phyloP scores from a whole-genome alignment of 1,139 yeast species.

The Lodderomyces margitis region DNA sequence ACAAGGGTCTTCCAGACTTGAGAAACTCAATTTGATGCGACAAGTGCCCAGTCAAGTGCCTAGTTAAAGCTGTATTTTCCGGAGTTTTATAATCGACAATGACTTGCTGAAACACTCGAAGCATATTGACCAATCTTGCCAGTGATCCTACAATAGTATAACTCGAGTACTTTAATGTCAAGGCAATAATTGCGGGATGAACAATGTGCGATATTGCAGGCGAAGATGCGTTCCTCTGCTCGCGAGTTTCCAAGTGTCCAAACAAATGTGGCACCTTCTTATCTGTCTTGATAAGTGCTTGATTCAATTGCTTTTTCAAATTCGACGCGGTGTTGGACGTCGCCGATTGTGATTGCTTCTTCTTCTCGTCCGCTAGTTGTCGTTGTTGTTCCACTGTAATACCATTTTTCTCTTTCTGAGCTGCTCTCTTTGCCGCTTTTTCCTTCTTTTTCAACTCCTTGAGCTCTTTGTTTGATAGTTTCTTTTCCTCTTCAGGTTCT shows the following conservation, averaged over 20 bases:
- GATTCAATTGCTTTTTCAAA: conserved; percentile 55
- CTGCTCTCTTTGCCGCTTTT: conserved; percentile 85
- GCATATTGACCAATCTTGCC: conserved; percentile 80
- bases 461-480: conserved; percentile 73
- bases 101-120: conserved; percentile 79
- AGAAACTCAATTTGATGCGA: conserved; percentile 94
- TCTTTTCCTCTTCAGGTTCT: conserved; percentile 13
- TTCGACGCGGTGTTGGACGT: conserved; percentile 43
- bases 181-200: conserved; percentile 80
- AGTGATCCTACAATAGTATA: conserved; percentile 89
- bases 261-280: conserved; percentile 63
- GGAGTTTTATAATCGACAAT: conserved; percentile 85
- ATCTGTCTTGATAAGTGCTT: conserved; percentile 47
- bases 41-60: conserved; percentile 85
- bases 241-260: conserved; percentile 84
- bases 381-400: conserved; percentile 45
- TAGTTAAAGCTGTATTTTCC: conserved; percentile 74
- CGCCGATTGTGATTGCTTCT: conserved; percentile 21
- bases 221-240: conserved; percentile 68
- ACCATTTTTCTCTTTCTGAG: conserved; percentile 56
- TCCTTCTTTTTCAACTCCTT: conserved; percentile 86
- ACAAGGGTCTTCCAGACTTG: conserved; percentile 87
- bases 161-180: conserved; percentile 79
- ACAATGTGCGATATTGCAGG: conserved; percentile 66
- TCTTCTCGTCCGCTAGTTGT: conserved; percentile 39